Conservation (phyloP, 1,284 basidiomycete genomes). For the Wolfiporia cocos region DNA sequence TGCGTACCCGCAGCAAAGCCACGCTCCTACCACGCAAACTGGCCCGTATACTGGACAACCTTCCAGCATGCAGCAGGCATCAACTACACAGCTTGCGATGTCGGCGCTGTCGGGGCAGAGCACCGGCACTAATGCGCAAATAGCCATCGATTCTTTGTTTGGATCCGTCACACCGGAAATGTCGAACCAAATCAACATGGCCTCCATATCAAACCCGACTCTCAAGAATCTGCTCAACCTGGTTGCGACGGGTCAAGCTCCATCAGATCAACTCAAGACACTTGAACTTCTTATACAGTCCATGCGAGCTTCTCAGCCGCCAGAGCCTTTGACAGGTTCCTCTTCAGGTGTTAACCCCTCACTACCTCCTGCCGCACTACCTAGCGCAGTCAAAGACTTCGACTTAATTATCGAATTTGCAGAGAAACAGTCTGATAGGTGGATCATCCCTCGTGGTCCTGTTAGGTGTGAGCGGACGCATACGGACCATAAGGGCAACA, state of each 20-base stretch:
- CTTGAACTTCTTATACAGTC: slow-evolving; percentile 62
- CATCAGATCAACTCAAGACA: slow-evolving; percentile 53
- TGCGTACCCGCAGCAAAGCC: not conserved
- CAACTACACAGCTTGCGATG: slow-evolving; percentile 3
- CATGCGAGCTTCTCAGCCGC: slow-evolving; percentile 25
- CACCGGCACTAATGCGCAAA: slow-evolving; percentile 4
- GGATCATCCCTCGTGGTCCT: slow-evolving; percentile 57
- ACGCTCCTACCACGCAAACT: not conserved
- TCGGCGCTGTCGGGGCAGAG: slow-evolving; percentile 1
- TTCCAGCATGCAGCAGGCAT: not conserved
- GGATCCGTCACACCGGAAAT: slow-evolving; percentile 42
- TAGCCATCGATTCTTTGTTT: no score
- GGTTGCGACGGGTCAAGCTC: slow-evolving; percentile 52
- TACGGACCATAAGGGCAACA: slow-evolving; percentile 8
- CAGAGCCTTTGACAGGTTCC: slow-evolving; percentile 4
- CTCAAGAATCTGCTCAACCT: slow-evolving; percentile 57
- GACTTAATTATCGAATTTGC: slow-evolving; percentile 67
- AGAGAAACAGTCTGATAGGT: slow-evolving; percentile 53
- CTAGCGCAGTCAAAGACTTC: slow-evolving; percentile 36
- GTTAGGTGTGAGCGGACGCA: slow-evolving; percentile 37
- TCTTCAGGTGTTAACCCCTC: slow-evolving; percentile 13
- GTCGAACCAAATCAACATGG: slow-evolving; percentile 56
- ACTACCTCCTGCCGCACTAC: not conserved
- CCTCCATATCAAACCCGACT: slow-evolving; percentile 56
- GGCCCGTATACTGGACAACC: not conserved